Evolutionary conservation across 2,329 filamentous ascomycete species (phyloP), one percentile per base, ranked within the genome.

Genomic region (Neopestalotiopsis rosae): DNA sequence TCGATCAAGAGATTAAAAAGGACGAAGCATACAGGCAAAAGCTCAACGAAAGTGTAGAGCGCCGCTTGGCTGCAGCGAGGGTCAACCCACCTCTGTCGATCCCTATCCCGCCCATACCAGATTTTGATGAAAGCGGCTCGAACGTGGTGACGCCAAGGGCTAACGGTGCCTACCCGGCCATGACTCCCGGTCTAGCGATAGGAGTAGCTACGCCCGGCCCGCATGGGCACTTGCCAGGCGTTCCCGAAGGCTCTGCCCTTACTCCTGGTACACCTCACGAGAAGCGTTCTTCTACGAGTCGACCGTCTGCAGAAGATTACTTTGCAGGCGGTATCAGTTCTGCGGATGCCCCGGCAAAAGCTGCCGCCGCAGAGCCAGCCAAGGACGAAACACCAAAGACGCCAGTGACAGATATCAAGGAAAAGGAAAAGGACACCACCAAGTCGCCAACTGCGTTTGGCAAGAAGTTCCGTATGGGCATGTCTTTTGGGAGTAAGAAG

Each of bases 1-100:
- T 99, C 67, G 93, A 97, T 70, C 95, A 98, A 79, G 94, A 98
- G 79, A 92, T 97, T 73, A 90, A 88, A 72, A 89, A 94, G 66
- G 96, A 99, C 76, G 90, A 93, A 75, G 83, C 82, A 0, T 90
- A 92, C 77, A 89, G 95, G n/a, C 85, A 89, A 59, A 87, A 88
- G 61, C 82, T 97, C 7, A 88, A 94, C 65, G 87, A 89, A 42
- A 85, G 82, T 17, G 84, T 88, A 4, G 89, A 90, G 70, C 89
- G 90, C 74, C 85, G 87, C 38, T 84, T 86, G 66, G 84, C 83
- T 42, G 79, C 86, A n/a, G 85, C 84, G 56, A 86, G 88, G 61
- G 77, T 84, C 2, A 88, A 89, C 73, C 86, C 89, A 0, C 90
- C 92, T 0, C 83, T 83, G 1, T 90, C 89, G 20, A 93, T 90